Evolutionary conservation across 2,329 filamentous ascomycete species (phyloP), one percentile per base, ranked within the genome.

Genomic region (Fusarium annulatum): DNA sequence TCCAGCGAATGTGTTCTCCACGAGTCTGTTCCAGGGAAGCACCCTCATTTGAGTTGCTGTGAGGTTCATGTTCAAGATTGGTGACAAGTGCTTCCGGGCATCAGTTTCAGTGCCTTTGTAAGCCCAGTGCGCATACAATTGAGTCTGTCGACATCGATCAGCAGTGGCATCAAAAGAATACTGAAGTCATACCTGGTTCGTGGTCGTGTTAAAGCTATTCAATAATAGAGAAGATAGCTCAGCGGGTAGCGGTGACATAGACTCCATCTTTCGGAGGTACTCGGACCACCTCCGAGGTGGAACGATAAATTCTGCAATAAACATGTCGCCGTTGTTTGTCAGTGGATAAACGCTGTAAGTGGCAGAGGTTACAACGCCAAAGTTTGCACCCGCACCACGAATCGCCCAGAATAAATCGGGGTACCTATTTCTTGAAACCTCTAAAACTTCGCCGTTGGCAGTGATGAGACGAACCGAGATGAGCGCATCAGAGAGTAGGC

Each of bases 161-260:
- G 28, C 16, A 23, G 7, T 23, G 3, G 2, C 15, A 0, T 33
- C 5, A 6, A 15, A 7, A 3, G 1, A 18, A 9, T 14, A 0
- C 4, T 11, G 4, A 28, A 16, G 15, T 5, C 48, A 10, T 51
- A 51, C 48, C 16, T 19, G 28, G 16, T 34, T 51, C 3, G n/a
- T 51, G n/a, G 11, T 51, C 2, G 7, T 15, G 4, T 51, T 23
- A 5, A 51, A 51, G 11, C 30, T 51, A 8, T 19, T 23, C 3
- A 51, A 5, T 7, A 51, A 4, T 5, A 51, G 9, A 19, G 30
- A 51, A 0, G 48, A 51, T 34, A 51, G 6, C 48, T 36, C 30
- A 7, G 48, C 48, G 2, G 30, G 48, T 3, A 51, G 7, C 0
- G 48, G 48, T 1, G 48, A 51, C 48, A 51, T 51, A 4, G 48